Percentiles rank a stretch among this genome's conserved stretches.
phyloP scores from a whole-genome alignment of 495 filamentous ascomycete genomes.

The Hyphodiscus hymeniophilus region DNA sequence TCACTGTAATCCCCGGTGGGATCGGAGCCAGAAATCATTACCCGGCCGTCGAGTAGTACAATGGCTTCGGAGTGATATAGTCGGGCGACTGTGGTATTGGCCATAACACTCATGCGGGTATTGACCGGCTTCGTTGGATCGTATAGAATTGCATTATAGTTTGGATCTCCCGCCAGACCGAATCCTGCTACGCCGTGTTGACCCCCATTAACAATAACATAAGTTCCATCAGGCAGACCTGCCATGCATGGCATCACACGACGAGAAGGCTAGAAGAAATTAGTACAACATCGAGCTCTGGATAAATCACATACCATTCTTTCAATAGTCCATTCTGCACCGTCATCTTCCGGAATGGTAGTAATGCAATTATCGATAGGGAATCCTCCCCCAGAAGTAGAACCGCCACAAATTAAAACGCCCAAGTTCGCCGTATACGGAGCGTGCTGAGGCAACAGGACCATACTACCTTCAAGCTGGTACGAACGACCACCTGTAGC shows the following conservation, averaged over 20 bases:
- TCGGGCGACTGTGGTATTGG: constrained; percentile 55
- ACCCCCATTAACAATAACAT: constrained; percentile 54
- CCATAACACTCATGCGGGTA: constrained; percentile 51
- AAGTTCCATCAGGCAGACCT: constrained; percentile 58
- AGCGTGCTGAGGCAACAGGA: constrained; percentile 48
- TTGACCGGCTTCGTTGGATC: constrained; percentile 47
- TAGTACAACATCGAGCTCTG: not conserved
- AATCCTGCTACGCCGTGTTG: constrained; percentile 55
- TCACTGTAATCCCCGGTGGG: constrained; percentile 32
- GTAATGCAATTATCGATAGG: constrained; percentile 63
- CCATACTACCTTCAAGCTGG: constrained; percentile 50
- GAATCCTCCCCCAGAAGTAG: constrained; percentile 34
- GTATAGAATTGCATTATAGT: constrained; percentile 57
- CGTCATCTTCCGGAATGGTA: constrained; percentile 45
- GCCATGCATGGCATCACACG: constrained; percentile 59
- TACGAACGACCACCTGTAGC: constrained; percentile 50
- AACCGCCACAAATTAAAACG: constrained; percentile 54
- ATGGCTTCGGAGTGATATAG: constrained; percentile 60
- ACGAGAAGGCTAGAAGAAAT: constrained; percentile 35
- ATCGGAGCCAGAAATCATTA: constrained; percentile 59
- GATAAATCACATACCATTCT: constrained; percentile 36
- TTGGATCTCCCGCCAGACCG: constrained; percentile 46
- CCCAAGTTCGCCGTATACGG: constrained; percentile 48
- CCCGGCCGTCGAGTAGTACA: constrained; percentile 56
- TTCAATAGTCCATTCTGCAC: constrained; percentile 51